A percentile compares a stretch with the other conserved stretches of the same genome.
Conservation (phyloP, 495 filamentous ascomycete species). For the Trichoderma reesei region DNA sequence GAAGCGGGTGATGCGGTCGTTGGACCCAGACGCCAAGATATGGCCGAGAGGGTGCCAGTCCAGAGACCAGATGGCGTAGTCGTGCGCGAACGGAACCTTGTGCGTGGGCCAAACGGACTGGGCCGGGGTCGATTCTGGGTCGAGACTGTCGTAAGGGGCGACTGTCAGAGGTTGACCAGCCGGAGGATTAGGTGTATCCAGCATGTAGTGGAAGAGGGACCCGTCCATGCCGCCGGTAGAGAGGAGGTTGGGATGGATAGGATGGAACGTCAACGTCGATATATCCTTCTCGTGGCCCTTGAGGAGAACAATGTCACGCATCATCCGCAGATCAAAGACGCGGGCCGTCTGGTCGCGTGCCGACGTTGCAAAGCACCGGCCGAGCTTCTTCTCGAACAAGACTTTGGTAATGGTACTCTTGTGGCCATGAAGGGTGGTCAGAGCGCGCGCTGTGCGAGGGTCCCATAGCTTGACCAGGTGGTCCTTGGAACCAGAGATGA, state of each 20-base stretch:
- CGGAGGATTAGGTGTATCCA: constrained; percentile 84
- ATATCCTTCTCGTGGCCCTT: constrained; percentile 93
- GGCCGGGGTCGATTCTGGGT: constrained; percentile 65
- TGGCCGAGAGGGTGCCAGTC: constrained; percentile 97
- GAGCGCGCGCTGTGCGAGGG: constrained; percentile 73
- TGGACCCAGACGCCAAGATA: constrained; percentile 95
- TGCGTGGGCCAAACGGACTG: constrained; percentile 87
- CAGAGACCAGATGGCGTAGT: constrained; percentile 89
- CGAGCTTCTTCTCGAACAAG: constrained; percentile 72
- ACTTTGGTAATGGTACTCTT: constrained; percentile 93
- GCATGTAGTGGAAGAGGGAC: constrained; percentile 79
- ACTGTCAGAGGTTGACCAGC: constrained; percentile 52
- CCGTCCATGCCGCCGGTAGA: constrained; percentile 86
- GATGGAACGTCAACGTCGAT: constrained; percentile 88
- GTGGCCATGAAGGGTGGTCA: constrained; percentile 93
- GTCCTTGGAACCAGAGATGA: constrained; percentile 96
- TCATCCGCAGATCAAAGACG: constrained; percentile 92
- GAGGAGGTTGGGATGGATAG: constrained; percentile 77
- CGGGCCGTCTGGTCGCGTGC: constrained; percentile 86
- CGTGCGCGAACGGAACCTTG: constrained; percentile 74
- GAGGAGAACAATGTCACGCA: constrained; percentile 90
- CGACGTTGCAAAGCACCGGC: constrained; percentile 78
- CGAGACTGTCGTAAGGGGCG: constrained; percentile 74
- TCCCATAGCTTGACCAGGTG: constrained; percentile 98
- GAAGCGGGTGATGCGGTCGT: constrained; percentile 92